Conservation (phyloP, 2,329 filamentous ascomycete genomes). For the Fusarium albosuccineum region DNA sequence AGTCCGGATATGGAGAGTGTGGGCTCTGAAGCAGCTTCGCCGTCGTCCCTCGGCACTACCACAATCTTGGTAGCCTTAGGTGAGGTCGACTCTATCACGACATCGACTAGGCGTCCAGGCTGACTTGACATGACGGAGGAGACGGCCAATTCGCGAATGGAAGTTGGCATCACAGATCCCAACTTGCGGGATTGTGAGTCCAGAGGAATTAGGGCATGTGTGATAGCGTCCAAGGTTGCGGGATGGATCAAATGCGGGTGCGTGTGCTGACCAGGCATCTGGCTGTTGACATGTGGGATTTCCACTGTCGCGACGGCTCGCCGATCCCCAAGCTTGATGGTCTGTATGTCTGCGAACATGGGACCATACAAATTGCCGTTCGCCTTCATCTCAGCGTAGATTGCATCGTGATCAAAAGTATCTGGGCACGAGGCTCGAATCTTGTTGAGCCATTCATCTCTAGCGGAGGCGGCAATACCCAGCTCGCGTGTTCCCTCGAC, state of each 20-base stretch:
- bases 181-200: not conserved
- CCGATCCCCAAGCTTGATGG: not conserved
- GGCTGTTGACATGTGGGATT: not conserved
- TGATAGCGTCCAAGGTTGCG: slow-evolving; percentile 6
- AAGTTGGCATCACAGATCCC: slow-evolving; percentile 3
- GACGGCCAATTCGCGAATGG: not conserved
- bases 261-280: slow-evolving; percentile 9
- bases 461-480: not conserved
- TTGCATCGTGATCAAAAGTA: not conserved
- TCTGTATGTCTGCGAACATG: not conserved
- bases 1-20: not conserved
- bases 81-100: not conserved
- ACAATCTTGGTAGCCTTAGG: not conserved
- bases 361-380: slow-evolving; percentile 1
- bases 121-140: not conserved
- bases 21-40: not conserved
- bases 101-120: not conserved
- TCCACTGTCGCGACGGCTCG: slow-evolving; percentile 1
- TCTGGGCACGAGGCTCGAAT: not conserved
- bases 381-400: not conserved
- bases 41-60: not conserved
- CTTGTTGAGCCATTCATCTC: not conserved
- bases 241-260: slow-evolving; percentile 5
- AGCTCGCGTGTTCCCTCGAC: not conserved
- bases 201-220: slow-evolving; percentile 1